A percentile compares a stretch with the other conserved stretches of the same genome.
These are phyloP conservation scores for Phaeomoniella chlamydospora DNA, from an alignment of 2,329 filamentous ascomycete genomes.

Conservation along the genomic window DNA sequence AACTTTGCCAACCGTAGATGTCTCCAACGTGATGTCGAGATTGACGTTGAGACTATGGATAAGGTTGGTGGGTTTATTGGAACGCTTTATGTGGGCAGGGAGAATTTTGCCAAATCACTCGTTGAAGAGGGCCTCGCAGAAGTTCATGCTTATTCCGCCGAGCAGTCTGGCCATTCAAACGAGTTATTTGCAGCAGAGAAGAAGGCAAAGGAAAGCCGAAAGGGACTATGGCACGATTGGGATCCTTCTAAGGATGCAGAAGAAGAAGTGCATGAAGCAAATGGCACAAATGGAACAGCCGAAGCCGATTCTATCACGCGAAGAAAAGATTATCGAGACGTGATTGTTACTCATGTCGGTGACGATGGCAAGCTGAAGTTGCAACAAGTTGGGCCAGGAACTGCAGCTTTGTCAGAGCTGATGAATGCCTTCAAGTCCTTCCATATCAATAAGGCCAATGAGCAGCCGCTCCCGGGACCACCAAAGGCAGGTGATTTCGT, in stretches of 20 bases:
- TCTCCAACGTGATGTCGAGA: conserved; percentile 89
- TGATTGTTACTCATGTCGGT: conserved; percentile 84
- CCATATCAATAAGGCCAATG: conserved; percentile 74
- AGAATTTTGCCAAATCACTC: conserved; percentile 86
- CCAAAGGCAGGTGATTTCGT: conserved; percentile 89
- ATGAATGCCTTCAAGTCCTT: conserved; percentile 88
- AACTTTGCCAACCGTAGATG: conserved; percentile 80
- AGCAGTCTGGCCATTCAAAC: conserved; percentile 78
- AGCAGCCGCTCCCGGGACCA: conserved; percentile 53
- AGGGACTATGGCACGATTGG: conserved; percentile 87
- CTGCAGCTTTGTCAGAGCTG: conserved; percentile 67
- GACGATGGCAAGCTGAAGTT: conserved; percentile 71
- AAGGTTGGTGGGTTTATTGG: conserved; percentile 97
- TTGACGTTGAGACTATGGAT: conserved; percentile 88
- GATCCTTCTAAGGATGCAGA: conserved; percentile 74
- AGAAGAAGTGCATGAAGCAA: conserved; percentile 26
- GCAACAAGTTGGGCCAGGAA: conserved; percentile 78
- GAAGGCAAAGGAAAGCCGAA: conserved; percentile 75
- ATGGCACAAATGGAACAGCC: conserved; percentile 33
- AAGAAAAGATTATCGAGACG: conserved; percentile 86
- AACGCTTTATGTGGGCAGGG: conserved; percentile 80
- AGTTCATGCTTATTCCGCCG: conserved; percentile 88
- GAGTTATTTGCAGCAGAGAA: conserved; percentile 82
- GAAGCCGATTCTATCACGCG: conserved; percentile 37
- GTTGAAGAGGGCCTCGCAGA: conserved; percentile 88